A percentile compares a stretch with the other conserved stretches of the same genome.
Evolutionary conservation across 306 rosid species (phyloP).

Genomic region (Corylus avellana): DNA sequence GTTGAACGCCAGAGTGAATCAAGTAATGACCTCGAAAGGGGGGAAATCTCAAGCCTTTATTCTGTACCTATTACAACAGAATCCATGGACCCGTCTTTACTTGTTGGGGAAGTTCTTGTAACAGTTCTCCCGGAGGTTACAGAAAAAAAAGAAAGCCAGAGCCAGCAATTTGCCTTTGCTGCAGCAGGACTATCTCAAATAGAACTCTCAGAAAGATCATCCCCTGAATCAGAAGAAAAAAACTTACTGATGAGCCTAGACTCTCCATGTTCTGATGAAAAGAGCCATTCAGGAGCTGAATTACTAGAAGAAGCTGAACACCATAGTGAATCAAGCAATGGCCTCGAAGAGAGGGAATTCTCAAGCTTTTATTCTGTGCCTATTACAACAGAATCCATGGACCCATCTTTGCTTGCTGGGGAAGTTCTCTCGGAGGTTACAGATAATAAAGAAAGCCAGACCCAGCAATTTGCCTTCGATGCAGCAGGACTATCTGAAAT

Average conservation of each 20-base stretch:
- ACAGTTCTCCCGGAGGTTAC: slow-evolving; percentile 23
- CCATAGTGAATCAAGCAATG: slow-evolving; percentile 15
- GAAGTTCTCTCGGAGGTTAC: slow-evolving; percentile 27
- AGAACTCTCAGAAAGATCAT: slow-evolving; percentile 25
- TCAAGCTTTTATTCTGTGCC: slow-evolving; percentile 20
- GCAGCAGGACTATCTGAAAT: slow-evolving; percentile 34
- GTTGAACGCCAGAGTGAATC: slow-evolving; percentile 20
- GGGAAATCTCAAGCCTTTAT: slow-evolving; percentile 16
- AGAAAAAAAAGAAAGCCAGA: slow-evolving; percentile 33
- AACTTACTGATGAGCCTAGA: slow-evolving; percentile 19
- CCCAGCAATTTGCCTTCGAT: slow-evolving; percentile 31
- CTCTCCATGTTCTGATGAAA: slow-evolving; percentile 13
- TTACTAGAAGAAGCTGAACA: slow-evolving; percentile 25
- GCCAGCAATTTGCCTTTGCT: slow-evolving; percentile 30
- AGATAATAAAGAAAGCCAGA: slow-evolving; percentile 20
- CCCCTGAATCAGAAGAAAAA: slow-evolving; percentile 29
- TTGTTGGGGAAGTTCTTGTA: slow-evolving; percentile 11
- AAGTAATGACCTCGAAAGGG: slow-evolving; percentile 20
- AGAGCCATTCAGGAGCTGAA: slow-evolving; percentile 7
- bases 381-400: slow-evolving; percentile 28
- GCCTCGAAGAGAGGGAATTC: slow-evolving; percentile 20
- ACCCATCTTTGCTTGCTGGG: slow-evolving; percentile 29
- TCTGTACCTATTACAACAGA: slow-evolving; percentile 27
- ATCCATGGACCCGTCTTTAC: slow-evolving; percentile 33
- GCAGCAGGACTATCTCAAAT: slow-evolving; percentile 33